Evolutionary conservation across 768 basidiomycete genomes (phyloP).

Genomic region (Gloeophyllum trabeum): DNA sequence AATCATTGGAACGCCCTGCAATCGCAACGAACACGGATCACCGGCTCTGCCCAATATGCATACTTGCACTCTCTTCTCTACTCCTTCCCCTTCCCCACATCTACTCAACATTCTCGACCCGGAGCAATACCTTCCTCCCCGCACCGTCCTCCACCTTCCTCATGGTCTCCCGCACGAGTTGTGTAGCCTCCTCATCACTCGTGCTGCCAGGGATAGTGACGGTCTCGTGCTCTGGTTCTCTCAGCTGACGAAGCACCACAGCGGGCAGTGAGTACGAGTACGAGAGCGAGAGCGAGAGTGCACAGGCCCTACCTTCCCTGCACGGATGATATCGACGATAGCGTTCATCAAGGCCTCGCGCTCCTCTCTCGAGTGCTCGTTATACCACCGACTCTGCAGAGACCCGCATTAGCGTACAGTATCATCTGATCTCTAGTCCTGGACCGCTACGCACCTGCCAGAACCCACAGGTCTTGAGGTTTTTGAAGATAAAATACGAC

Average conservation of each 20-base stretch:
- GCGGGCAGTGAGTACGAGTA: slow-evolving; percentile 1
- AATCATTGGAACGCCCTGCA: no score
- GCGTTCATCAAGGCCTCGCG: slow-evolving; percentile 37
- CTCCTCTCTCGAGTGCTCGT: slow-evolving; percentile 32
- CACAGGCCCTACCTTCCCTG: slow-evolving; percentile 45
- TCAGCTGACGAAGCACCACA: slow-evolving; percentile 8
- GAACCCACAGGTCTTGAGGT: slow-evolving; percentile 64
- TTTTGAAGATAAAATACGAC: slow-evolving; percentile 77
- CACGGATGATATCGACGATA: slow-evolving; percentile 40
- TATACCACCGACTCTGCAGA: slow-evolving; percentile 72
- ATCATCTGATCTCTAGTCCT: no score
- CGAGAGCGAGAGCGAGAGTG: no score
- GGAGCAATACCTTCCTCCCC: slow-evolving; percentile 40
- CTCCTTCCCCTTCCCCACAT: no score
- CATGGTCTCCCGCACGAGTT: slow-evolving; percentile 22
- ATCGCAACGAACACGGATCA: no score
- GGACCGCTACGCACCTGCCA: slow-evolving; percentile 73
- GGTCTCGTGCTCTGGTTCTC: slow-evolving; percentile 60
- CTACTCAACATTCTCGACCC: slow-evolving; percentile 18
- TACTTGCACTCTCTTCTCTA: no score
- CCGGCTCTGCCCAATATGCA: no score
- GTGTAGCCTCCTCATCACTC: slow-evolving; percentile 24
- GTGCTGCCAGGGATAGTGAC: slow-evolving; percentile 33
- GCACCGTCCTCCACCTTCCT: slow-evolving; percentile 23
- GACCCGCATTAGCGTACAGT: no score